Base-by-base conservation (phyloP, 345 rosid genomes). In the Eucalyptus regnans region DNA sequence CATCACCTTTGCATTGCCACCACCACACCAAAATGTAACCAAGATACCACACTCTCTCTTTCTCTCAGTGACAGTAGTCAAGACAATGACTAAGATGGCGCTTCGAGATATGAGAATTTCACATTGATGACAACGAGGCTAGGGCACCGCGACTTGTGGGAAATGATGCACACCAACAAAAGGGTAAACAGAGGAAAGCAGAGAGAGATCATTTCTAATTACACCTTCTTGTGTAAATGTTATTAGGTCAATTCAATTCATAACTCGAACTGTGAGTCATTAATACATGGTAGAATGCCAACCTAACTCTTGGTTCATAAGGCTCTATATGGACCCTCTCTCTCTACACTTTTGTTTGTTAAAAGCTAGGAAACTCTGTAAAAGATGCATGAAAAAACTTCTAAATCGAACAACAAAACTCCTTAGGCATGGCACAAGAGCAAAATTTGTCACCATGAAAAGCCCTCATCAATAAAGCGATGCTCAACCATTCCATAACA, bases 161-260 rank as follows among this genome's bases (percentile, higher is more conserved):
- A n/a, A 64, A n/a, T n/a, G 76, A n/a, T 64, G 76, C 41, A 64
- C 37, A 14, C 68, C 31, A 62, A n/a, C 1, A 1, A 64, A 7
- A n/a, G 5, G 41, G 11, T 14, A 62, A n/a, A 64, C n/a, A 15
- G 37, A 64, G 31, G 20, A 64, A 64, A n/a, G 37, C 3, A 0
- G 16, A 64, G 76, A 64, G 20, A n/a, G 6, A 64, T 64, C 20
- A n/a, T 64, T n/a, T 64, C 6, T n/a, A 2, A n/a, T n/a, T 14
- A 64, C 1, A n/a, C 18, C 4, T 29, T 64, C 2, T 1, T 0
- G 4, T 64, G 37, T n/a, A 64, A 29, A 4, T n/a, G 10, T 64
- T 64, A 64, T 64, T 0, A 64, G 4, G 20, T 7, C 41, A 15
- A 14, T 15, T 64, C 31, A n/a, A 33, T 64, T 64, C 41, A 4